phyloP scores from a whole-genome alignment of 345 rosid genomes.

The Arabis hirsuta region DNA sequence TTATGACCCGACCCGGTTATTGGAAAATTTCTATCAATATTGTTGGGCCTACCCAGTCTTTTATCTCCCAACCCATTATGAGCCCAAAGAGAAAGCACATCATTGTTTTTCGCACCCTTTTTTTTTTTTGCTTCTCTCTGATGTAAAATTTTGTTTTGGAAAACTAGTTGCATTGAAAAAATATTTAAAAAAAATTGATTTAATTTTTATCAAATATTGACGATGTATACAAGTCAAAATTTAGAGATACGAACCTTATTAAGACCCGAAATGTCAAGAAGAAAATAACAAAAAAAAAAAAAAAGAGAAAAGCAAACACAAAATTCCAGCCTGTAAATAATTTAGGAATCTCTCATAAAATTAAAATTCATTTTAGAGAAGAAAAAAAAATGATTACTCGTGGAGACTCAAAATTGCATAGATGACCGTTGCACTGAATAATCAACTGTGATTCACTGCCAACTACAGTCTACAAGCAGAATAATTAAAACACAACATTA shows the following conservation, averaged over 20 bases:
- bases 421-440: constrained; percentile 45
- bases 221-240: not conserved
- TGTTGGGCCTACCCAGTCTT: constrained; percentile 1
- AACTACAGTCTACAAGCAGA: constrained; percentile 6
- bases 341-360: constrained; percentile 31
- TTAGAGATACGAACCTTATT: constrained; percentile 23
- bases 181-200: no score
- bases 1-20: constrained; percentile 30
- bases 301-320: constrained; percentile 7
- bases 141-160: not conserved
- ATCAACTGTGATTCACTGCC: constrained; percentile 34
- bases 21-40: not conserved
- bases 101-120: not conserved
- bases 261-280: constrained; percentile 25
- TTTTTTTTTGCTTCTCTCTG: not conserved
- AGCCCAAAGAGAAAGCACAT: constrained; percentile 4
- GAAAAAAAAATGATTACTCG: constrained; percentile 26
- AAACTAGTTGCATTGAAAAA: no score
- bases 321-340: constrained; percentile 23
- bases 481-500: constrained; percentile 11
- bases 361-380: no score
- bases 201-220: constrained; percentile 1
- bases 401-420: constrained; percentile 27
- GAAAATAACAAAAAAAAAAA: constrained; percentile 23
- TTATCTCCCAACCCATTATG: not conserved